Evolutionary conservation across 306 rosid species (phyloP).

Genomic region (Mimosa bimucronata): DNA sequence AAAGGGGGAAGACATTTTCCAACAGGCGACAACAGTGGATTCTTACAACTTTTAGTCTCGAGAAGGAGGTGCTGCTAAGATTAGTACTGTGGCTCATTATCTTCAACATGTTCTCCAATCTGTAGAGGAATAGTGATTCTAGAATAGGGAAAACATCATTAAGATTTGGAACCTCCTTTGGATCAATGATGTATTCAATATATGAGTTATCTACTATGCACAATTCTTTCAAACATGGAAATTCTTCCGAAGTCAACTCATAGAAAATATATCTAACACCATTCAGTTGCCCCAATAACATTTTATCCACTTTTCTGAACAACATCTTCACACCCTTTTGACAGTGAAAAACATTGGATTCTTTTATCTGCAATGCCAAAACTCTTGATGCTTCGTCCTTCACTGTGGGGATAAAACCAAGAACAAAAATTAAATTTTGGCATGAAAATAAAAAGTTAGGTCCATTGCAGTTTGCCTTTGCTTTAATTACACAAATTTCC

Average conservation of each 20-base stretch:
- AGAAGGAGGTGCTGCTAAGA: not conserved
- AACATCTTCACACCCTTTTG: conserved; percentile 30
- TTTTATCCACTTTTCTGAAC: conserved; percentile 34
- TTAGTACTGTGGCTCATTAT: conserved; percentile 18
- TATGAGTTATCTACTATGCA: conserved; percentile 11
- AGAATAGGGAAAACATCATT: conserved; percentile 15
- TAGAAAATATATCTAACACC: not conserved
- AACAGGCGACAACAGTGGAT: too few species aligned
- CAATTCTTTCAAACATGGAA: conserved; percentile 36
- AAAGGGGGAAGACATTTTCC: not conserved
- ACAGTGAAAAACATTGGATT: not conserved
- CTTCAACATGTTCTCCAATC: conserved; percentile 13
- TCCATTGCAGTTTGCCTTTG: too few species aligned
- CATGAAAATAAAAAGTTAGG: too few species aligned
- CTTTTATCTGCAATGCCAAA: conserved; percentile 32
- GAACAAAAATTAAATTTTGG: too few species aligned
- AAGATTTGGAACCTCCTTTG: conserved; percentile 18
- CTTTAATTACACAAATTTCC: too few species aligned
- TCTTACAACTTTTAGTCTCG: not conserved
- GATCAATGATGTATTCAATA: conserved; percentile 10
- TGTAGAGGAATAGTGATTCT: conserved; percentile 30
- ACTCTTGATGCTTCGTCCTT: conserved; percentile 28
- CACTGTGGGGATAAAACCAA: not conserved
- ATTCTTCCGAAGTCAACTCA: conserved; percentile 20
- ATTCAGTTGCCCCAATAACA: conserved; percentile 37